phyloP scores from a whole-genome alignment of 2,329 filamentous ascomycete species.

The Colletotrichum falcatum region DNA sequence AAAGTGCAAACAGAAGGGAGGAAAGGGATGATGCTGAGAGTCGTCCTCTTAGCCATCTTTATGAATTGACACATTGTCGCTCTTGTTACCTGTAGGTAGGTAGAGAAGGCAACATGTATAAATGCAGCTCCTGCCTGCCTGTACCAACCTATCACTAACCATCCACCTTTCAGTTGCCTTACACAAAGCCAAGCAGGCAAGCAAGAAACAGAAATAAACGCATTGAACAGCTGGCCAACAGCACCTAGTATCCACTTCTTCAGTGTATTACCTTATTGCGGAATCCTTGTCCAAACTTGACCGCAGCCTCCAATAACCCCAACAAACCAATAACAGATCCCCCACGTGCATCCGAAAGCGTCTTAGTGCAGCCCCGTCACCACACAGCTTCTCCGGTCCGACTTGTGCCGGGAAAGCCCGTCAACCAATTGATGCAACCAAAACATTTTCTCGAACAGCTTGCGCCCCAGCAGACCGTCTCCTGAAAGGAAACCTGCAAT shows the following conservation, averaged over 20 bases:
- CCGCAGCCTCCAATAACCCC: constrained; percentile 21
- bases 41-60: background rate
- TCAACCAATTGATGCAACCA: constrained; percentile 42
- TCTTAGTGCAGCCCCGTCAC: constrained; percentile 33
- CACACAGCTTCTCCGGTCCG: constrained; percentile 38
- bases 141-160: background rate
- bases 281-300: constrained; percentile 6
- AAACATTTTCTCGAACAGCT: constrained; percentile 44
- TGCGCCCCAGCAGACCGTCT: constrained; percentile 36
- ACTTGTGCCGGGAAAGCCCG: constrained; percentile 43
- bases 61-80: background rate
- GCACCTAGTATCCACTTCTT: constrained; percentile 10
- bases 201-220: background rate
- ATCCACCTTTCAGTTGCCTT: background rate
- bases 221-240: constrained; percentile 16
- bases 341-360: constrained; percentile 41
- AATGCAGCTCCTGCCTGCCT: background rate
- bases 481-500: constrained; percentile 42
- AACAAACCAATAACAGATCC: constrained; percentile 41
- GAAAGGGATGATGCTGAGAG: background rate
- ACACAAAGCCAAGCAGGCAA: background rate
- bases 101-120: background rate
- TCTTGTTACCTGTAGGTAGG: background rate
- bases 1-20: background rate
- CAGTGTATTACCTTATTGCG: constrained; percentile 9